phyloP scores from a whole-genome alignment of 2,329 filamentous ascomycete genomes.

The Penicillium sp. region DNA sequence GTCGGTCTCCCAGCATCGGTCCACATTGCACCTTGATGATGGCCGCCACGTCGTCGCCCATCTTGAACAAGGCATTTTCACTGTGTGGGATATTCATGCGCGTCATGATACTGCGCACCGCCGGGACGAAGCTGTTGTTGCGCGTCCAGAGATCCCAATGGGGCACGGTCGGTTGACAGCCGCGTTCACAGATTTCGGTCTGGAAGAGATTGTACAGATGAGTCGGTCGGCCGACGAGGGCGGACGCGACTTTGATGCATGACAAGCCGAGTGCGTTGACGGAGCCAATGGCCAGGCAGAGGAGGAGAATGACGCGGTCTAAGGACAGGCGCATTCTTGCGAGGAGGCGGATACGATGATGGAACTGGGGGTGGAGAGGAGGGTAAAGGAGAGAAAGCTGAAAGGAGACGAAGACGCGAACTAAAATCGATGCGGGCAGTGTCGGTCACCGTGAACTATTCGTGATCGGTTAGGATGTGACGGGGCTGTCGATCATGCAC shows the following conservation, averaged over 20 bases:
- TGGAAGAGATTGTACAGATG: slow-evolving; percentile 31
- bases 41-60: slow-evolving; percentile 32
- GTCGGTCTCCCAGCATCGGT: slow-evolving; percentile 24
- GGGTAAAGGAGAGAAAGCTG: slow-evolving; percentile 10
- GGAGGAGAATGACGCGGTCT: slow-evolving; percentile 14
- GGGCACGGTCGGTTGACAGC: slow-evolving; percentile 30
- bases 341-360: not conserved
- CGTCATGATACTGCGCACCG: slow-evolving; percentile 30
- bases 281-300: slow-evolving; percentile 15
- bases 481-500: no score
- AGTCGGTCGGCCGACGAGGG: slow-evolving; percentile 36
- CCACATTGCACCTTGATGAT: slow-evolving; percentile 29
- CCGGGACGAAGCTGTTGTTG: slow-evolving; percentile 31
- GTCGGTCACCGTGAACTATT: not conserved
- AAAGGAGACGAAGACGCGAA: slow-evolving; percentile 3
- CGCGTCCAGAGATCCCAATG: slow-evolving; percentile 36
- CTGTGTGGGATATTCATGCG: slow-evolving; percentile 26
- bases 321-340: slow-evolving; percentile 18
- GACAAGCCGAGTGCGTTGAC: slow-evolving; percentile 49
- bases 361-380: not conserved
- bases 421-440: no score
- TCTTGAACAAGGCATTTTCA: slow-evolving; percentile 26
- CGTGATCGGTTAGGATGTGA: no score
- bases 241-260: slow-evolving; percentile 81
- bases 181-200: slow-evolving; percentile 28